Conservation (phyloP, 148 eudicot genomes). For the Rhododendron henanense region DNA sequence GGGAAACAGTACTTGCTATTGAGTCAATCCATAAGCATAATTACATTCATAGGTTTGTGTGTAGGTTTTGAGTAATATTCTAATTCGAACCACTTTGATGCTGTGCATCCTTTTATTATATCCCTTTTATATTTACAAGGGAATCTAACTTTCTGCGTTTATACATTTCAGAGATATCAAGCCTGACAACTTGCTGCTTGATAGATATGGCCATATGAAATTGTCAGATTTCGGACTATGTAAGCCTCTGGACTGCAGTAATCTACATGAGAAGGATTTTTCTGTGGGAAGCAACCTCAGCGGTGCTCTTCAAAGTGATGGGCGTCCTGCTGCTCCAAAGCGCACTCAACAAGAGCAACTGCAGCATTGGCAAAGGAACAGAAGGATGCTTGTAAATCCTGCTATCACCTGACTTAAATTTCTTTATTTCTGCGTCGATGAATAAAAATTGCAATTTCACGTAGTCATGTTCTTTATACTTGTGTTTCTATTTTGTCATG, state of each 20-base stretch:
- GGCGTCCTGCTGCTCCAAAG: conserved; percentile 73
- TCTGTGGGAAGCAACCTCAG: conserved; percentile 56
- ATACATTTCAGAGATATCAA: conserved; percentile 81
- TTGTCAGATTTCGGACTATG: conserved; percentile 96
- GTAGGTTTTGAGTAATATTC: not conserved
- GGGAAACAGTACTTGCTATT: conserved; percentile 91
- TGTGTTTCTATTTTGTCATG: not conserved
- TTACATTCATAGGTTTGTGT: conserved; percentile 84
- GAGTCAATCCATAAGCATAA: conserved; percentile 97
- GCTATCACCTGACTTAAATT: not conserved
- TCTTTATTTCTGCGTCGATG: not conserved
- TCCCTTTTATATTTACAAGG: not conserved
- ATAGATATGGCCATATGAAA: conserved; percentile 92
- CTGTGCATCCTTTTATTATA: conserved; percentile 1
- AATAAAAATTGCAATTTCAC: not conserved
- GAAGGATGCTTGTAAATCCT: conserved; percentile 92
- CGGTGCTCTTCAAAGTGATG: conserved; percentile 94
- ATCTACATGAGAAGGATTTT: conserved; percentile 91
- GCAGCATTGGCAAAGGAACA: conserved; percentile 93
- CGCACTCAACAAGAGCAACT: conserved; percentile 96
- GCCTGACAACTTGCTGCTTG: conserved; percentile 96
- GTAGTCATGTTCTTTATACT: not conserved
- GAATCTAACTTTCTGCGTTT: conserved; percentile 10
- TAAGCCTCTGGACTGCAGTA: conserved; percentile 89
- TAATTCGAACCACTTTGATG: not conserved